phyloP scores from a whole-genome alignment of 345 rosid genomes.

The Psidium friedrichsthalianum region DNA sequence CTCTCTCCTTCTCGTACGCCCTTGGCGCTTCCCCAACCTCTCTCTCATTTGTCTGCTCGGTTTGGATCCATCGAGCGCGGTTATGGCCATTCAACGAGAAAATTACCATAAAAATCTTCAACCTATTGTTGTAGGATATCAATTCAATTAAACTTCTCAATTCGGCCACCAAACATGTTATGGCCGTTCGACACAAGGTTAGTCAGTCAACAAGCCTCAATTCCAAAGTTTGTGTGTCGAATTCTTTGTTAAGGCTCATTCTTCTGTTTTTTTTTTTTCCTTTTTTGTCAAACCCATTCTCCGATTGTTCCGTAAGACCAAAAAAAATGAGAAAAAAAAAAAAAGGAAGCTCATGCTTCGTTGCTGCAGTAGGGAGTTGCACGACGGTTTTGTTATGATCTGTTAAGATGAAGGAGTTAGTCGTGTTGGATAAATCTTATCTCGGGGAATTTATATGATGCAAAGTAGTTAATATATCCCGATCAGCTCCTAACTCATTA shows the following conservation, averaged over 20 bases:
- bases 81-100: not conserved
- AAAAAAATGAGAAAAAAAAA: not conserved
- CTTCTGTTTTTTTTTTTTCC: not conserved
- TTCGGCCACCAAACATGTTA: not conserved
- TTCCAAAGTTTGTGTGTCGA: rapidly evolving
- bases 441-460: no score
- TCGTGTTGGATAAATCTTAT: no score
- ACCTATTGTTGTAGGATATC: rapidly evolving
- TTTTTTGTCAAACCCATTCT: not conserved
- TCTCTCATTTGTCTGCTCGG: not conserved
- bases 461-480: no score
- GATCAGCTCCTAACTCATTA: no score
- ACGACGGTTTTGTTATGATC: not conserved
- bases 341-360: not conserved
- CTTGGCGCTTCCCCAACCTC: not conserved
- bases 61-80: not conserved
- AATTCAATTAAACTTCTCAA: rapidly evolving
- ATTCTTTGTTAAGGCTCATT: not conserved
- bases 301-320: not conserved
- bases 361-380: not conserved
- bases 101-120: not conserved
- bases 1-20: not conserved
- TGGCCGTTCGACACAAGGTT: not conserved
- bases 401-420: no score
- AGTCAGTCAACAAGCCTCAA: rapidly evolving